phyloP scores from a whole-genome alignment of 176 grass and related monocot species.

The Rhynchospora pubera region DNA sequence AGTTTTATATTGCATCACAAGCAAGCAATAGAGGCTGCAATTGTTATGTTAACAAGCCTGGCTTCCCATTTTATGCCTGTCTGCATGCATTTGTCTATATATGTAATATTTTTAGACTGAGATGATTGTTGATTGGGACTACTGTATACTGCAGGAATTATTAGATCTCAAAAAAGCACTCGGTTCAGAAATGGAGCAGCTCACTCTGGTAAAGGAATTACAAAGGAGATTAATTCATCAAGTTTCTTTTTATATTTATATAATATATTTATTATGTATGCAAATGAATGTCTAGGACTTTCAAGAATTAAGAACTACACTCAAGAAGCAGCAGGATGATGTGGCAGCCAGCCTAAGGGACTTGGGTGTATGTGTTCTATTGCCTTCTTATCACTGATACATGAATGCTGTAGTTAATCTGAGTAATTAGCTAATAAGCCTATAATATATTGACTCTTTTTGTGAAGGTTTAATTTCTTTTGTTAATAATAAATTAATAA shows the following conservation, averaged over 20 bases:
- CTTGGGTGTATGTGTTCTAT: conserved; percentile 56
- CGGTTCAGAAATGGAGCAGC: conserved; percentile 64
- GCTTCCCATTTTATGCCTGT: background rate
- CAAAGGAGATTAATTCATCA: background rate
- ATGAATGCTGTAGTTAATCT: background rate
- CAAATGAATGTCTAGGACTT: conserved; percentile 50
- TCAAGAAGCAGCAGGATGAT: conserved; percentile 96
- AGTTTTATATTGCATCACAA: background rate
- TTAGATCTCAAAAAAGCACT: conserved; percentile 73
- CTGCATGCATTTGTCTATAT: background rate
- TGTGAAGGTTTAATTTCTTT: background rate
- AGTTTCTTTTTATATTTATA: conserved; percentile 1
- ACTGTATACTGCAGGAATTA: conserved; percentile 58
- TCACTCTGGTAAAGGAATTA: conserved; percentile 56
- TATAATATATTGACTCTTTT: background rate
- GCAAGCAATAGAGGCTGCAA: background rate
- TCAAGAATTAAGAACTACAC: conserved; percentile 78
- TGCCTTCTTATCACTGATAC: background rate
- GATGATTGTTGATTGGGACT: background rate
- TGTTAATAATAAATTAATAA: background rate
- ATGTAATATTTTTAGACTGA: background rate
- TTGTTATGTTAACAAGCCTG: background rate
- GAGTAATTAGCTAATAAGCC: background rate
- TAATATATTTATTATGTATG: conserved; percentile 17
- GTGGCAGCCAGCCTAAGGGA: conserved; percentile 68